These are phyloP conservation scores for Penicillium sp. DNA, from an alignment of 2,329 filamentous ascomycete species.

Conservation along the genomic window DNA sequence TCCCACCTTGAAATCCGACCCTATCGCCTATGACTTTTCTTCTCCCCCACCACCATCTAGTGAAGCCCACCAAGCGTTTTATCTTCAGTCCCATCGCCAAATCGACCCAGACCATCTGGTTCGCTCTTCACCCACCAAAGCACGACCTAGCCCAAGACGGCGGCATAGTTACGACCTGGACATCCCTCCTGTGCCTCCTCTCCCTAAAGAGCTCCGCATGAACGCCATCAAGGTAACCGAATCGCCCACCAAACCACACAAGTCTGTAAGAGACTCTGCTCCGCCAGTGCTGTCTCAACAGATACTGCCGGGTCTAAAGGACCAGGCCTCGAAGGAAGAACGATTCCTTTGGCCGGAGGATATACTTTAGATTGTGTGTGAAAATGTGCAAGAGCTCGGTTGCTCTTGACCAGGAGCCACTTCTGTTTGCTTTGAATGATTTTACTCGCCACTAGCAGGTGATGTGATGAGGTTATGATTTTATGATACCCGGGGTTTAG, in stretches of 20 bases:
- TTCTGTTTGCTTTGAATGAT: background rate
- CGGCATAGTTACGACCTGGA: slow-evolving; percentile 26
- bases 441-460: background rate
- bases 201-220: slow-evolving; percentile 35
- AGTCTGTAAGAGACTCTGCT: slow-evolving; percentile 3
- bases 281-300: slow-evolving; percentile 6
- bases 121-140: slow-evolving; percentile 17
- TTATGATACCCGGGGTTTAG: slow-evolving; percentile 18
- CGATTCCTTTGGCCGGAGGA: slow-evolving; percentile 48
- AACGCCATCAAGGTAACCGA: slow-evolving; percentile 30
- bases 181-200: slow-evolving; percentile 43
- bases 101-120: slow-evolving; percentile 22
- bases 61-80: slow-evolving; percentile 13
- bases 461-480: slow-evolving; percentile 24
- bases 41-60: slow-evolving; percentile 10
- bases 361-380: slow-evolving; percentile 34
- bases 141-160: slow-evolving; percentile 15
- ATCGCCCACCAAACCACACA: slow-evolving; percentile 23
- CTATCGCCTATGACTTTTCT: slow-evolving; percentile 11
- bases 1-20: background rate
- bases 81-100: slow-evolving; percentile 24
- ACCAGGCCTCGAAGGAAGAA: slow-evolving; percentile 14
- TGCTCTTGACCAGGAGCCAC: background rate
- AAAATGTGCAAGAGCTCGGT: background rate
- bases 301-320: slow-evolving; percentile 5